Conservation (phyloP, 2,329 filamentous ascomycete genomes). For the Myriosclerotinia scirpicola region DNA sequence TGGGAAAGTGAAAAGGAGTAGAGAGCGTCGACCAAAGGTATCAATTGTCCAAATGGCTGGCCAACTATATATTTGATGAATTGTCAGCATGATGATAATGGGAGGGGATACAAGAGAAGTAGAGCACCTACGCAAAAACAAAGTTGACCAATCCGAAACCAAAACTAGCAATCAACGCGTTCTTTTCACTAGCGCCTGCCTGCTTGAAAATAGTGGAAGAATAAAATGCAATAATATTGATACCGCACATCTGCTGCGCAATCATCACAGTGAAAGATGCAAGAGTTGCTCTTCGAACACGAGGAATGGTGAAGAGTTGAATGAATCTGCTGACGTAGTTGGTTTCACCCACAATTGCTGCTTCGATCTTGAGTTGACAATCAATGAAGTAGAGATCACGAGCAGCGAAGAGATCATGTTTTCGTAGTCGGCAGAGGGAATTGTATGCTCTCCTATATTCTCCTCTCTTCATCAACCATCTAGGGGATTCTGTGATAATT, state of each 20-base stretch:
- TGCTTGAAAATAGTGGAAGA: constrained; percentile 61
- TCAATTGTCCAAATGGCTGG: constrained; percentile 61
- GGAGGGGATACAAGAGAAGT: not conserved
- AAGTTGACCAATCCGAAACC: constrained; percentile 66
- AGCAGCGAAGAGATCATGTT: constrained; percentile 58
- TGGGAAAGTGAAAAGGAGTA: constrained; percentile 65
- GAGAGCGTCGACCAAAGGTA: constrained; percentile 59
- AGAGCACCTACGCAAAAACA: constrained; percentile 38
- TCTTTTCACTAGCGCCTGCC: constrained; percentile 54
- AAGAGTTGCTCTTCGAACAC: constrained; percentile 69
- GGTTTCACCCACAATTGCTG: constrained; percentile 38
- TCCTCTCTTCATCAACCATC: constrained; percentile 47
- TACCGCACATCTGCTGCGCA: constrained; percentile 40
- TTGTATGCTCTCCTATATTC: constrained; percentile 52
- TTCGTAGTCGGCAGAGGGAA: constrained; percentile 58
- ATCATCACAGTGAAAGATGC: constrained; percentile 79
- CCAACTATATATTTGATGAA: constrained; percentile 62
- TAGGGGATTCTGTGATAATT: constrained; percentile 50
- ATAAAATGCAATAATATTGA: constrained; percentile 75
- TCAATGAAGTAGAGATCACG: constrained; percentile 61
- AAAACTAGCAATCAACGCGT: constrained; percentile 61
- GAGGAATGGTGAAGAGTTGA: constrained; percentile 68
- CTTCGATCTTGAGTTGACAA: constrained; percentile 48
- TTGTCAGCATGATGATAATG: constrained; percentile 34
- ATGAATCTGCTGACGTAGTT: constrained; percentile 62